A percentile compares a stretch with the other conserved stretches of the same genome.
These are phyloP conservation scores for Hymenoscyphus infarciens DNA, from an alignment of 2,329 filamentous ascomycete genomes.

Conservation along the genomic window DNA sequence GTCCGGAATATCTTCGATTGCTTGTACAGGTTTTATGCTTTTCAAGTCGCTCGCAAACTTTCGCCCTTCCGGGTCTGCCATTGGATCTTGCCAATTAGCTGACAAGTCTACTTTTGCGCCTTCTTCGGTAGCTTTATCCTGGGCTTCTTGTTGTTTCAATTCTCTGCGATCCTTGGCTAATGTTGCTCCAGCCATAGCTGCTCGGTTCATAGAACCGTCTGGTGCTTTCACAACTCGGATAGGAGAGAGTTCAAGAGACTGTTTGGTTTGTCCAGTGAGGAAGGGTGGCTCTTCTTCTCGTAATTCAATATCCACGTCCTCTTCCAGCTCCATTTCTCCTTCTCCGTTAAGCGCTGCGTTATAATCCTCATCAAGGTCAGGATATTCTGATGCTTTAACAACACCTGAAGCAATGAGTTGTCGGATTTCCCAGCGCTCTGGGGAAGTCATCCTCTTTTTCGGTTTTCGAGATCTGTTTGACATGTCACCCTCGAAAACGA, in stretches of 20 bases:
- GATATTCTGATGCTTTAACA: conserved; percentile 87
- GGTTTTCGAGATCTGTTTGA: conserved; percentile 53
- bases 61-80: conserved; percentile 79
- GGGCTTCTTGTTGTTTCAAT: conserved; percentile 79
- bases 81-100: conserved; percentile 94
- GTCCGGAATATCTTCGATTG: conserved; percentile 72
- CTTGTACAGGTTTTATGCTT: conserved; percentile 57
- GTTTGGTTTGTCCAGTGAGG: conserved; percentile 91
- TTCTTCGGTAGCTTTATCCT: conserved; percentile 71
- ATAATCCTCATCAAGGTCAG: conserved; percentile 91
- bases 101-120: conserved; percentile 76
- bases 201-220: conserved; percentile 94
- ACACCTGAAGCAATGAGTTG: conserved; percentile 95
- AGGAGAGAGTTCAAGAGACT: conserved; percentile 88
- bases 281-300: conserved; percentile 96
- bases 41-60: conserved; percentile 88
- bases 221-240: conserved; percentile 97
- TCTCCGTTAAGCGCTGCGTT: conserved; percentile 83
- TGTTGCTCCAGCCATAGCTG: conserved; percentile 88
- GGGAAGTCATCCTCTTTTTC: conserved; percentile 92
- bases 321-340: conserved; percentile 84
- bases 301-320: conserved; percentile 96
- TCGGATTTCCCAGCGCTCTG: conserved; percentile 95
- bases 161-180: conserved; percentile 89
- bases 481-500: conserved; percentile 60